phyloP scores from a whole-genome alignment of 305 asterid species.

The Fraxinus latifolia region DNA sequence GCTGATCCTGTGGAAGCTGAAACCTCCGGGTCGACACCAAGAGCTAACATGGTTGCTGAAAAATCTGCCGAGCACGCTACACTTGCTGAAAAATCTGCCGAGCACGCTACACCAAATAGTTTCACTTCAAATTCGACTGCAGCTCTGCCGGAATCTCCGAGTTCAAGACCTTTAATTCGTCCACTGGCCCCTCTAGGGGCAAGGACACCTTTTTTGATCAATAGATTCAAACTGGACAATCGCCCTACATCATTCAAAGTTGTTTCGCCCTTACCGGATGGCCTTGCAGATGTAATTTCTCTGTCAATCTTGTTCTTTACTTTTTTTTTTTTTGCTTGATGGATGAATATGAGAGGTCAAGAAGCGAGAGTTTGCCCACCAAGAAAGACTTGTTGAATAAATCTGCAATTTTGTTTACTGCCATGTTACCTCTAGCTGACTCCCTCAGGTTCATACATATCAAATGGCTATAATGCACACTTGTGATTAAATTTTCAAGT shows the following conservation, averaged over 20 bases:
- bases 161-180: slow-evolving; percentile 50
- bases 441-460: neutral
- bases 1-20: slow-evolving; percentile 45
- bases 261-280: slow-evolving; percentile 72
- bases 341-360: neutral
- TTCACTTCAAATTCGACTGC: slow-evolving; percentile 37
- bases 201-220: slow-evolving; percentile 52
- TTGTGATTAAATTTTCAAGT: neutral
- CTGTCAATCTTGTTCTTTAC: slow-evolving; percentile 10
- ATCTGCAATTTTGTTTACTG: neutral
- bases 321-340: neutral
- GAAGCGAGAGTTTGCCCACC: neutral
- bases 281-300: slow-evolving; percentile 65
- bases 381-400: neutral
- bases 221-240: slow-evolving; percentile 91
- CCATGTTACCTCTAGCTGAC: neutral
- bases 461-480: neutral
- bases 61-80: slow-evolving; percentile 46
- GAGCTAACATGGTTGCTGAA: slow-evolving; percentile 30
- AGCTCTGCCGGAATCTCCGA: slow-evolving; percentile 37
- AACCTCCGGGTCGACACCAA: slow-evolving; percentile 45
- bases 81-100: slow-evolving; percentile 39
- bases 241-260: slow-evolving; percentile 85
- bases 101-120: slow-evolving; percentile 31
- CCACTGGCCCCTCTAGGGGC: slow-evolving; percentile 52